phyloP scores from a whole-genome alignment of 2,329 filamentous ascomycete species.

The Lecanoromycetidae sp. region DNA sequence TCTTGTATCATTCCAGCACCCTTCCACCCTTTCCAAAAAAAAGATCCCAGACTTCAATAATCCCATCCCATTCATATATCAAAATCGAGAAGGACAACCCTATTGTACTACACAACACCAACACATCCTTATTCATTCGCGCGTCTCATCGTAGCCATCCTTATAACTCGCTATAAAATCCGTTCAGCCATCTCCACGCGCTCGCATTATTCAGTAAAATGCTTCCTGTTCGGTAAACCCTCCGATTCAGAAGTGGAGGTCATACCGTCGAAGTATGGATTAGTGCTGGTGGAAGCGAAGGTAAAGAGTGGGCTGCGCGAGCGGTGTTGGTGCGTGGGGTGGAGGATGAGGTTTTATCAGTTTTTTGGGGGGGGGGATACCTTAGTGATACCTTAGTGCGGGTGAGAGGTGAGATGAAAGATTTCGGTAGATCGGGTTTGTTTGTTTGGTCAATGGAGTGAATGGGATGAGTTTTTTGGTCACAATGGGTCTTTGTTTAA shows the following conservation, averaged over 20 bases:
- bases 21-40: not conserved
- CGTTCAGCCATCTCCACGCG: conserved; percentile 41
- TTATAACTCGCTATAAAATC: conserved; percentile 39
- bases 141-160: conserved; percentile 34
- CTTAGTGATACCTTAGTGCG: no score
- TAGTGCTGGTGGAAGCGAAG: conserved; percentile 39
- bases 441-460: no score
- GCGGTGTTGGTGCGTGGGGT: conserved; percentile 20
- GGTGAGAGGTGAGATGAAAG: no score
- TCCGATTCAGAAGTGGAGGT: conserved; percentile 31
- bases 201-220: conserved; percentile 35
- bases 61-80: not conserved
- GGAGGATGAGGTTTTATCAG: conserved; percentile 1
- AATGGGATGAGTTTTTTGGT: no score
- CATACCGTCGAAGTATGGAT: conserved; percentile 41
- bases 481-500: no score
- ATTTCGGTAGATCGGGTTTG: no score
- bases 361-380: no score
- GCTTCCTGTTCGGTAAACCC: conserved; percentile 39
- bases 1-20: not conserved
- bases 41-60: not conserved
- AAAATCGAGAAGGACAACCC: no score
- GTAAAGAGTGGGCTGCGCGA: conserved; percentile 42
- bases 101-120: no score
- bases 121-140: not conserved